Evolutionary conservation across 345 rosid species (phyloP), one percentile per base, ranked within the genome.

Genomic region (Murraya koenigii): DNA sequence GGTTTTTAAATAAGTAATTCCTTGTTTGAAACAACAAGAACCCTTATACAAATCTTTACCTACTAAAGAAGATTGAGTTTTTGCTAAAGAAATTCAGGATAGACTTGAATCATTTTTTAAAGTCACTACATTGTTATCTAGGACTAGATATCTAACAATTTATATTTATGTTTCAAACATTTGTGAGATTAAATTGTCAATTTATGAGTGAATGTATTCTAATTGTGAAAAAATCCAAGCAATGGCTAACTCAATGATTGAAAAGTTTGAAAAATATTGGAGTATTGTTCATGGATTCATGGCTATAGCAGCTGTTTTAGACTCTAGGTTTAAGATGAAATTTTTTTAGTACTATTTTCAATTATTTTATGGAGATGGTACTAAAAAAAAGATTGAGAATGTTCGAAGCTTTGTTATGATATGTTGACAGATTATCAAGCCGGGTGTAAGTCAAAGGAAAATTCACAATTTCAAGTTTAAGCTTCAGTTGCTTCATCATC

Each of bases 251-350:
- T 39, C 11, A 1, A 72, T 77, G 62, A 8, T 38, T 3, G 64
- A n/a, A 7, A 77, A 72, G n/a, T 76, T 44, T 62, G 38, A 69
- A 1, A 70, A 80, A 49, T 76, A 77, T 80, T 76, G 69, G 77
- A 11, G 20, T 54, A 30, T 19, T 3, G 62, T 47, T 47, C 52
- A 47, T 47, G 52, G 52, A 47, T 47, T 14, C 4, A 47, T 47
- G 52, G 17, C 52, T 47, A 14, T 79, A 13, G 20, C 54, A 4
- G 41, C 6, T 25, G 3, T 75, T 61, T 75, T 76, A 9, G 62
- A 76, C 66, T 54, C 77, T 3, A 70, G 61, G 13, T 76, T 30
- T 8, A 71, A 76, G 30, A 1, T 75, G 10, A 56, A 1, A 8
- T 13, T n/a, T n/a, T n/a, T n/a, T n/a, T n/a, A n/a, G n/a, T n/a